Percentiles rank a stretch among this genome's conserved stretches.
Evolutionary conservation across 1,284 basidiomycete genomes (phyloP).

Genomic region (Ceratobasidium sp.): DNA sequence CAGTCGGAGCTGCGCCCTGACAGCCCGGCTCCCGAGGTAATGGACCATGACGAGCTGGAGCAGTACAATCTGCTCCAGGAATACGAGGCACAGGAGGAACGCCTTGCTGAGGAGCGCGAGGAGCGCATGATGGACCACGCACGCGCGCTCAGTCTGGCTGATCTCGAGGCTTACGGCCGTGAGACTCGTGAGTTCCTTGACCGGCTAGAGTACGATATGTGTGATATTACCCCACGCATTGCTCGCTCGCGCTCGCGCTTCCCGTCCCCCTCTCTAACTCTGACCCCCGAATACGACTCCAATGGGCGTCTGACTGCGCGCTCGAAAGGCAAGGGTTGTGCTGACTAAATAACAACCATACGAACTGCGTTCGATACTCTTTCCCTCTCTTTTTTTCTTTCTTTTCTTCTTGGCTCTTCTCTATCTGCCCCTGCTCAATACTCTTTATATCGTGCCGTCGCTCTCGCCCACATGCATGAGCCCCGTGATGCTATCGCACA

Average conservation of each 20-base stretch:
- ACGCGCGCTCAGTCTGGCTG: no score
- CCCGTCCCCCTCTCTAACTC: background rate
- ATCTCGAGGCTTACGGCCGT: no score
- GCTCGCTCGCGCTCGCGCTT: background rate
- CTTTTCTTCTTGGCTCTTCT: background rate
- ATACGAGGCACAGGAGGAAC: no score
- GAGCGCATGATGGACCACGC: no score
- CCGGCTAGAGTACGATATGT: background rate
- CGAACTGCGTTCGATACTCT: background rate
- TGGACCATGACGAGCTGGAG: no score
- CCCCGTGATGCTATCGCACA: background rate
- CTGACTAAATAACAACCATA: background rate
- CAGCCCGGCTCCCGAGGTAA: no score
- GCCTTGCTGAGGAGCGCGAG: no score
- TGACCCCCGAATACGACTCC: background rate
- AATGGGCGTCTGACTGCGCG: background rate
- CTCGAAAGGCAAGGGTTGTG: conserved; percentile 17
- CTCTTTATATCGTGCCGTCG: background rate
- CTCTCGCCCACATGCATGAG: background rate
- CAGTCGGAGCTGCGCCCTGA: no score
- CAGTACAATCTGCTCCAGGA: no score
- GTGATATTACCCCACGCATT: background rate
- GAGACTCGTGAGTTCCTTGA: no score
- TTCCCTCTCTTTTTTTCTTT: background rate
- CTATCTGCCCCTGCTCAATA: background rate